Percentiles rank a stretch among this genome's conserved stretches.
phyloP scores from a whole-genome alignment of 441 rosid species.

The Pelargonium myrrhifolium region DNA sequence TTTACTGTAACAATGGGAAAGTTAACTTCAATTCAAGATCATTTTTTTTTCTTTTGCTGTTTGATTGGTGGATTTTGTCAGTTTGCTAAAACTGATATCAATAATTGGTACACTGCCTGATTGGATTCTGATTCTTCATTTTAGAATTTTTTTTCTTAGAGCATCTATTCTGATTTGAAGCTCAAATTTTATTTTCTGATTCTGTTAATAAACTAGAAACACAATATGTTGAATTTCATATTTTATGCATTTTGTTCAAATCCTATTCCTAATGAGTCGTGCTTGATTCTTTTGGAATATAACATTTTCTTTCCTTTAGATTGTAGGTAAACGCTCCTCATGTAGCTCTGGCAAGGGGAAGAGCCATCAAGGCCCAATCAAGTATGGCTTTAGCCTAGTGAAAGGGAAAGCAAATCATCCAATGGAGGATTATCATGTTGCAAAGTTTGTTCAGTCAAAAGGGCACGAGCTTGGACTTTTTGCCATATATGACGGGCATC shows the following conservation, averaged over 20 bases:
- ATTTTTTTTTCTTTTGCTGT: neutral
- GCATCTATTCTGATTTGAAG: neutral
- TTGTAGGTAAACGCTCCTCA: neutral
- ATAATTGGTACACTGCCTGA: too few species aligned
- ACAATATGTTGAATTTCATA: neutral
- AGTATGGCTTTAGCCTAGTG: slow-evolving; percentile 7
- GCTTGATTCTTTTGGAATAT: neutral
- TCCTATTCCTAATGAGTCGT: neutral
- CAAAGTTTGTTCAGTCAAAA: slow-evolving; percentile 4
- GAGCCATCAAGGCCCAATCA: slow-evolving; percentile 3
- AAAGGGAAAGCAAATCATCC: slow-evolving; percentile 8
- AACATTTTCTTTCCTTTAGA: neutral
- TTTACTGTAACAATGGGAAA: neutral
- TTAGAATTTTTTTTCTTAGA: neutral
- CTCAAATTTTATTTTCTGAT: neutral
- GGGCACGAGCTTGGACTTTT: slow-evolving; percentile 6
- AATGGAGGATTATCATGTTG: slow-evolving; percentile 7
- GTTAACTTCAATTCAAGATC: neutral
- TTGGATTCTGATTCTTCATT: neutral
- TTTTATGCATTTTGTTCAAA: neutral
- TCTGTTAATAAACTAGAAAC: neutral
- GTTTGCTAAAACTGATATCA: neutral
- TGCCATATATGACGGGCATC: slow-evolving; percentile 6
- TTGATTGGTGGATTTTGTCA: neutral
- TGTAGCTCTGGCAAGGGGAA: slow-evolving; percentile 6